phyloP scores from a whole-genome alignment of 164 flowering plant genomes.

The Hamamelis virginiana region DNA sequence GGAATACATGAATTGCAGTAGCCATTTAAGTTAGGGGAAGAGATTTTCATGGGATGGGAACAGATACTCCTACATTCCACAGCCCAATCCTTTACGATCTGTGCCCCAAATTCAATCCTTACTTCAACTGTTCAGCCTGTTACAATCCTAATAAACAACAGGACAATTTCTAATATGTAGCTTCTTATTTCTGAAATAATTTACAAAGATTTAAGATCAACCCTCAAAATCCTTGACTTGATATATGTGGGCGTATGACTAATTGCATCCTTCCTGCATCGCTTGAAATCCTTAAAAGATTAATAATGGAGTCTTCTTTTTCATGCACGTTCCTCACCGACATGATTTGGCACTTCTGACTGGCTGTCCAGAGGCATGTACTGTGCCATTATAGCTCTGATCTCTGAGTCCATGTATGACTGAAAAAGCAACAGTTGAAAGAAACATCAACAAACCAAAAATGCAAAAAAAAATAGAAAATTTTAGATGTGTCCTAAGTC shows the following conservation, averaged over 20 bases:
- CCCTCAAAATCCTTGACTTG: constrained; percentile 3
- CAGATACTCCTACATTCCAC: neutral
- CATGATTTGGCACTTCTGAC: constrained; percentile 59
- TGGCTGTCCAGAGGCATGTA: constrained; percentile 88
- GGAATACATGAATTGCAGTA: no score
- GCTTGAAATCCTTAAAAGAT: neutral
- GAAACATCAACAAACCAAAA: neutral
- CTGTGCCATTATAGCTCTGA: constrained; percentile 84
- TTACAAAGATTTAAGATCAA: constrained; percentile 4
- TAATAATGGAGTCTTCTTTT: neutral
- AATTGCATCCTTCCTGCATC: constrained; percentile 5
- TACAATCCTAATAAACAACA: constrained; percentile 7
- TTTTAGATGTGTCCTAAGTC: neutral
- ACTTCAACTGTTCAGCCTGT: constrained; percentile 10
- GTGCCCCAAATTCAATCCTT: neutral
- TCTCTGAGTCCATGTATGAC: constrained; percentile 78
- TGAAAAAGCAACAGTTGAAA: constrained; percentile 21
- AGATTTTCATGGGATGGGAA: neutral
- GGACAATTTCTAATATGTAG: constrained; percentile 7
- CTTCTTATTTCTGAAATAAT: constrained; percentile 10
- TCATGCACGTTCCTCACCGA: constrained; percentile 37
- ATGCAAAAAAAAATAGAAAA: neutral
- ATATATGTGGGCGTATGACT: neutral
- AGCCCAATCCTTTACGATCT: constrained; percentile 9
- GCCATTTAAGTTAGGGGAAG: neutral